Conservation (phyloP, 2,329 filamentous ascomycete species). For the Setomelanomma holmii region DNA sequence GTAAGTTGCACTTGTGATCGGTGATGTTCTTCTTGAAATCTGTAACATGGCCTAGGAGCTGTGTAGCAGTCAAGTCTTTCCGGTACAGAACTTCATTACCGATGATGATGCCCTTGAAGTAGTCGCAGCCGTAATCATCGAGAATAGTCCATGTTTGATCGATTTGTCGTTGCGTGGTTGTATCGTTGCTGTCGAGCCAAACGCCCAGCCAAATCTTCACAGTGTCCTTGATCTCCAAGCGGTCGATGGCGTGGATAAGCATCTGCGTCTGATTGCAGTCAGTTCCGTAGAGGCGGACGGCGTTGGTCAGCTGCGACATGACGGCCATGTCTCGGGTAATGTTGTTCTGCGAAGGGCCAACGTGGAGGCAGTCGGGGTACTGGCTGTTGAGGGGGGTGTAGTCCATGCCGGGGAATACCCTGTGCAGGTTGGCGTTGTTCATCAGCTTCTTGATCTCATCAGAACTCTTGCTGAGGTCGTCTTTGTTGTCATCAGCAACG, state of each 20-base stretch:
- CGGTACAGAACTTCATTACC: constrained; percentile 70
- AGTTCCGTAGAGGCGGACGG: constrained; percentile 87
- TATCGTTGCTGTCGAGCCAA: constrained; percentile 84
- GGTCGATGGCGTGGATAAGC: constrained; percentile 81
- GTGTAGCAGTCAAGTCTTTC: constrained; percentile 68
- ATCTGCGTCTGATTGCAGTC: constrained; percentile 98
- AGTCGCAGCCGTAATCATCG: constrained; percentile 61
- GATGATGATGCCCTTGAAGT: constrained; percentile 68
- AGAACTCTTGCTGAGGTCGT: constrained; percentile 77
- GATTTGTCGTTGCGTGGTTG: constrained; percentile 84
- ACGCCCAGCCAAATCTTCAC: constrained; percentile 95
- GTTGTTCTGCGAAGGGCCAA: constrained; percentile 90
- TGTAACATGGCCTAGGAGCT: constrained; percentile 69
- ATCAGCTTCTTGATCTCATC: constrained; percentile 80
- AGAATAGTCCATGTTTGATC: constrained; percentile 84
- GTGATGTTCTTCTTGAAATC: constrained; percentile 74
- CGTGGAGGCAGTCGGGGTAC: constrained; percentile 80
- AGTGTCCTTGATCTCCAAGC: constrained; percentile 69
- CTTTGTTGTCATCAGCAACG: constrained; percentile 70
- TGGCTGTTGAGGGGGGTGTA: constrained; percentile 93
- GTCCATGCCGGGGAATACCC: constrained; percentile 93
- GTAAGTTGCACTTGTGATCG: constrained; percentile 69
- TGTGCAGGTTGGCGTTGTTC: constrained; percentile 82
- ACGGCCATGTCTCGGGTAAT: constrained; percentile 90
- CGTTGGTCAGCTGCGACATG: constrained; percentile 87